phyloP scores from a whole-genome alignment of 2,329 filamentous ascomycete species.

The Diaporthe amygdali region DNA sequence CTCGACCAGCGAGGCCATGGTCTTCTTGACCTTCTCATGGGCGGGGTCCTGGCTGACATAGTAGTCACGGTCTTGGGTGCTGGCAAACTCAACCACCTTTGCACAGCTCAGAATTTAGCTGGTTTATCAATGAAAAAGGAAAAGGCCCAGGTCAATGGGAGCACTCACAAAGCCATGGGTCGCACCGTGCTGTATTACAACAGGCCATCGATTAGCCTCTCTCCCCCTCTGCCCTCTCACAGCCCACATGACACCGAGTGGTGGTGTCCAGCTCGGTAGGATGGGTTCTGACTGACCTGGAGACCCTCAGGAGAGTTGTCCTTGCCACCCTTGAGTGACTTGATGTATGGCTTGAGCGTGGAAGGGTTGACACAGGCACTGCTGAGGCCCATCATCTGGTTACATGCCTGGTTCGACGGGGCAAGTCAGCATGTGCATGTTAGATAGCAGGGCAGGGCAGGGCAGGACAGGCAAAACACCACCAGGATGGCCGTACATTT shows the following conservation, averaged over 20 bases:
- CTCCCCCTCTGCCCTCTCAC: too few species aligned
- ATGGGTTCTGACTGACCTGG: slow-evolving; percentile 49
- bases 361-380: slow-evolving; percentile 65
- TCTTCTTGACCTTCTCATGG: slow-evolving; percentile 63
- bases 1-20: slow-evolving; percentile 50
- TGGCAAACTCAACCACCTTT: slow-evolving; percentile 65
- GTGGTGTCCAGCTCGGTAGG: too few species aligned
- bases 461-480: background rate
- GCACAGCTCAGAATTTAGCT: background rate
- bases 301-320: slow-evolving; percentile 66
- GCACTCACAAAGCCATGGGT: slow-evolving; percentile 1
- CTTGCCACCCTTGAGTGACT: slow-evolving; percentile 58
- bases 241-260: too few species aligned
- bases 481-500: slow-evolving; percentile 30
- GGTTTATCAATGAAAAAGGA: background rate
- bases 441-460: background rate
- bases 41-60: slow-evolving; percentile 68
- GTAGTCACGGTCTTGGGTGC: slow-evolving; percentile 67
- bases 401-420: slow-evolving; percentile 32
- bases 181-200: background rate
- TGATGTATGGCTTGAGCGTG: slow-evolving; percentile 63
- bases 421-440: background rate
- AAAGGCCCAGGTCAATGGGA: background rate
- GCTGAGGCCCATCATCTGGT: slow-evolving; percentile 50
- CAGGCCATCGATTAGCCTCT: background rate